These are phyloP conservation scores for Sergeia podlipaevii DNA, from an alignment of 208 protist species.

Conservation along the genomic window DNA sequence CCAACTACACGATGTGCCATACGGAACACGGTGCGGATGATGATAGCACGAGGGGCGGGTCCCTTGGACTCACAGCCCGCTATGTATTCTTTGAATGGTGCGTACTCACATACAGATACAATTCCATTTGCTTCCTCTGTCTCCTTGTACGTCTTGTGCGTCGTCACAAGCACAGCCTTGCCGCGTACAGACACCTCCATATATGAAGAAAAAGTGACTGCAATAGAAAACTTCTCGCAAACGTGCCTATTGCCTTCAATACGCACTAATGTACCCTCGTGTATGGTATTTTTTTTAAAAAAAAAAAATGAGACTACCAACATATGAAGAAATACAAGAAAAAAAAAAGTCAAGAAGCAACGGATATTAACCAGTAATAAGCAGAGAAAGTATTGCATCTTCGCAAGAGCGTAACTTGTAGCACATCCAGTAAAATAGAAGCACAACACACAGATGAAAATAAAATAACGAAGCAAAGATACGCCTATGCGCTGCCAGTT, in stretches of 20 bases:
- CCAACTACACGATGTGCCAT: conserved; percentile 61
- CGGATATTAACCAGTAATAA: no score
- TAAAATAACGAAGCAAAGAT: neutral
- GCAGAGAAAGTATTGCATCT: no score
- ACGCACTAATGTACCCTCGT: no score
- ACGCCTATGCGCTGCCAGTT: no score
- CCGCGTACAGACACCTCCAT: conserved; percentile 61
- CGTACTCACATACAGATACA: conserved; percentile 35
- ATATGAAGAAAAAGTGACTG: no score
- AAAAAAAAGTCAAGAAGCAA: no score
- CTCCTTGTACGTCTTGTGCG: conserved; percentile 67
- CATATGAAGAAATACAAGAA: neutral
- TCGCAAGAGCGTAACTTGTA: no score
- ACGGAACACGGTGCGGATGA: conserved; percentile 41
- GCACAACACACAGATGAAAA: neutral
- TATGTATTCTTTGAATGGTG: conserved; percentile 44
- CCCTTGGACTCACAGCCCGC: conserved; percentile 20
- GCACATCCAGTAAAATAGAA: no score
- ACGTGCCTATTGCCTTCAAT: no score
- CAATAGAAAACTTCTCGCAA: neutral
- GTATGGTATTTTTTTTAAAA: neutral
- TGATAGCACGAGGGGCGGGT: conserved; percentile 37
- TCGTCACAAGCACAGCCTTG: conserved; percentile 39
- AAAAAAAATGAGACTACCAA: neutral
- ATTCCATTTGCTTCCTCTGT: conserved; percentile 25